Evolutionary conservation across 2,329 filamentous ascomycete genomes (phyloP).

Genomic region (Sporothrix protearum): DNA sequence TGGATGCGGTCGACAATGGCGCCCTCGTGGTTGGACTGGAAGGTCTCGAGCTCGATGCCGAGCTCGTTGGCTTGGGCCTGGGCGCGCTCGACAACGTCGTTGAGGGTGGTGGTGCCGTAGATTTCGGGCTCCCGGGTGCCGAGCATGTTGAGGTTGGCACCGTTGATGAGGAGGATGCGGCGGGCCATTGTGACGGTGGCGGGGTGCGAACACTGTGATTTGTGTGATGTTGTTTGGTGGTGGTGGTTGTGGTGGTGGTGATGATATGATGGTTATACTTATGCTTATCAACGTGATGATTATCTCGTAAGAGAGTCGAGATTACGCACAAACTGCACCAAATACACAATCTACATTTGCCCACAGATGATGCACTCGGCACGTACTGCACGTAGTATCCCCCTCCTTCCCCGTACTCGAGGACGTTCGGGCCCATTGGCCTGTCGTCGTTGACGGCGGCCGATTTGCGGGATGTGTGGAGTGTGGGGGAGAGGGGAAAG

Average conservation of each 20-base stretch:
- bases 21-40: slow-evolving; percentile 78
- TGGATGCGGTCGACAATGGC: slow-evolving; percentile 72
- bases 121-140: slow-evolving; percentile 70
- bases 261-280: not conserved
- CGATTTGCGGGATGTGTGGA: not conserved
- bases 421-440: not conserved
- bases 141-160: slow-evolving; percentile 79
- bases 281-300: not conserved
- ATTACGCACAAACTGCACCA: not conserved
- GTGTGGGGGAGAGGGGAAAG: not conserved
- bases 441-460: not conserved
- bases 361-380: not conserved
- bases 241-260: not conserved
- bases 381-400: not conserved
- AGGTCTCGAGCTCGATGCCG: slow-evolving; percentile 50
- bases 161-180: slow-evolving; percentile 69
- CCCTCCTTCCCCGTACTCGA: not conserved
- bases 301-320: not conserved
- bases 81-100: slow-evolving; percentile 54
- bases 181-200: slow-evolving; percentile 35
- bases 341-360: too few species aligned
- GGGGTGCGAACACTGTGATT: too few species aligned
- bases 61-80: slow-evolving; percentile 48
- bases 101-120: slow-evolving; percentile 67
- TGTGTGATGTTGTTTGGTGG: too few species aligned